Base-by-base conservation (phyloP, 345 rosid species). In the Populus simonii region DNA sequence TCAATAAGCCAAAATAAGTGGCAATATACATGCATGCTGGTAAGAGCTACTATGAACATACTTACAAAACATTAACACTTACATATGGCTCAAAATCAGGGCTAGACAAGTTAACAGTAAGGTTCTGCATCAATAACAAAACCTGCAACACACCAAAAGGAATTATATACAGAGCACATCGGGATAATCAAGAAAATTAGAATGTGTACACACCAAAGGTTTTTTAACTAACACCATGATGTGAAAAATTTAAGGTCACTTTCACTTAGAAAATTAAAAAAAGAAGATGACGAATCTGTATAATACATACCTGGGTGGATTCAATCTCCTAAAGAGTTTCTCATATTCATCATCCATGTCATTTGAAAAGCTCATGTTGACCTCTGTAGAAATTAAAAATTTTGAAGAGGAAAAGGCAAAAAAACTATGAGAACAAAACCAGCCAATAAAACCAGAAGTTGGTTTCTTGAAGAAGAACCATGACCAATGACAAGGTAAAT, bases 81-180 rank as follows among this genome's bases (percentile, higher is more conserved):
- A 93, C 98, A 78, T 89, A 51, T 81, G 96, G 88, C 86, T 92
- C 96, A 77, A 91, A 91, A 80, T 88, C 94, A 82, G 97, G 97
- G 83, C 87, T 88, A 71, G 92, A 87, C 90, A 96, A 84, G 88
- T 96, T 96, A 41, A 92, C 80, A 45, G 94, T 86, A 76, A 96
- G 93, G 88, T 96, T 96, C 81, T 87, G 89, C 94, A 93, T 96
- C 90, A 96, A 75, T 75, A 96, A 81, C 74, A 96, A 75, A 80
- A 93, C 99, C 98, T 96, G 87, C 82, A 87, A 85, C 72, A 68
- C 66, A 80, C 35, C 74, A 74, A 73, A 53, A 17, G 55, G 66
- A 73, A 68, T 67, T 49, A 72, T 31, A 43, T 35, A 63, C 17
- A 35, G 15, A 35, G 7, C 5, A 53, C 17, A 15, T 31, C 0